Conservation (phyloP, 768 basidiomycete species). For the Tricholoma flavovirens region DNA sequence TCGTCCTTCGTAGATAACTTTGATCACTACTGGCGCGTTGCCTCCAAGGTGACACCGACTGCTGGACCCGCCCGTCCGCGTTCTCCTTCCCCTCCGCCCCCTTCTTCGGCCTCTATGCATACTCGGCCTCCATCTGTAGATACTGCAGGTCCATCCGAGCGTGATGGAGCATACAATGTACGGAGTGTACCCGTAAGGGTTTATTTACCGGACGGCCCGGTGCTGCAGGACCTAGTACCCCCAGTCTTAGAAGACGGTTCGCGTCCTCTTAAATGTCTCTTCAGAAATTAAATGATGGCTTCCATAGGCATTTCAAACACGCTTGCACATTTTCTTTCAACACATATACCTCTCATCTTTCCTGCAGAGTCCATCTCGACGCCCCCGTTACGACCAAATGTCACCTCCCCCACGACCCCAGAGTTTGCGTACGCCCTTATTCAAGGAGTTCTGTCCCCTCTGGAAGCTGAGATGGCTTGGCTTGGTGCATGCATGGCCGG, state of each 20-base stretch:
- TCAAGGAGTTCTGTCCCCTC: constrained; percentile 79
- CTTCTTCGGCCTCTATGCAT: constrained; percentile 56
- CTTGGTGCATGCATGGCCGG: constrained; percentile 87
- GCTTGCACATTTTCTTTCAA: constrained; percentile 59
- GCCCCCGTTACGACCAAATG: constrained; percentile 37
- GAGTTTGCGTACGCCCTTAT: constrained; percentile 73
- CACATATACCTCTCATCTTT: constrained; percentile 78
- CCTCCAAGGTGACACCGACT: constrained; percentile 87
- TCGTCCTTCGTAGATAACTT: constrained; percentile 69
- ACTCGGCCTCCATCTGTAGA: constrained; percentile 62
- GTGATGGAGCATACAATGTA: constrained; percentile 83
- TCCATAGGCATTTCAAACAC: constrained; percentile 63
- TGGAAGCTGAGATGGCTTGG: constrained; percentile 91
- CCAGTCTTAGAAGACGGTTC: constrained; percentile 74
- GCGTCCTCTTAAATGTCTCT: not conserved
- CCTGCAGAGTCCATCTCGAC: constrained; percentile 44
- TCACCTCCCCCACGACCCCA: constrained; percentile 29
- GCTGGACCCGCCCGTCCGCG: constrained; percentile 55
- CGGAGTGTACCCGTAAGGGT: constrained; percentile 86
- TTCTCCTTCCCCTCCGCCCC: constrained; percentile 53
- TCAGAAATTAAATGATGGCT: constrained; percentile 1
- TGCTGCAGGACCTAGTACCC: constrained; percentile 84
- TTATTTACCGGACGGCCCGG: constrained; percentile 86
- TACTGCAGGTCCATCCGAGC: constrained; percentile 46
- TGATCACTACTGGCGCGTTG: constrained; percentile 91